Conservation (phyloP, 768 basidiomycete species). For the Russula abietina region DNA sequence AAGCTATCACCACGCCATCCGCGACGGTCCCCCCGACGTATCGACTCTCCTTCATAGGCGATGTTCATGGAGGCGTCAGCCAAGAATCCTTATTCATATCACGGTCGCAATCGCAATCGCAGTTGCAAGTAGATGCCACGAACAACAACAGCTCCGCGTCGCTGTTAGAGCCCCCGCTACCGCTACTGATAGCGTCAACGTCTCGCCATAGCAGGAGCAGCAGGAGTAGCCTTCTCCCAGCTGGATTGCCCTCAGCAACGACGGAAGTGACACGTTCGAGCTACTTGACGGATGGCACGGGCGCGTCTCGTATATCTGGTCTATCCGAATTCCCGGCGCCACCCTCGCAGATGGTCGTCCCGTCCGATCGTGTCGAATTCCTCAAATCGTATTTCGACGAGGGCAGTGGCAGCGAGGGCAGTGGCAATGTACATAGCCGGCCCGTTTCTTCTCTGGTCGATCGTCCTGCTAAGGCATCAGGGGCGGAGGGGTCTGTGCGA, state of each 20-base stretch:
- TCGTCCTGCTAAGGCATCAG: not conserved
- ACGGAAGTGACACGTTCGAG: slow-evolving; percentile 41
- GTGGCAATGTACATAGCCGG: not conserved
- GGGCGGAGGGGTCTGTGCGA: not conserved
- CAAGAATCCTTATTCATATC: slow-evolving; percentile 4
- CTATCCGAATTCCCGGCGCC: slow-evolving; percentile 70
- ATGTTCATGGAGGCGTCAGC: slow-evolving; percentile 4
- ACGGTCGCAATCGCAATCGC: not conserved
- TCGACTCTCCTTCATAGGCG: slow-evolving; percentile 28
- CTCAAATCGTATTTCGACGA: slow-evolving; percentile 18
- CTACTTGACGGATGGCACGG: slow-evolving; percentile 53
- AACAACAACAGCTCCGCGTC: not conserved
- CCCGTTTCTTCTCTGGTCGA: not conserved
- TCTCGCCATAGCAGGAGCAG: not conserved
- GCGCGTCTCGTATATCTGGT: slow-evolving; percentile 56
- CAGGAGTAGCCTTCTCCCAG: slow-evolving; percentile 20
- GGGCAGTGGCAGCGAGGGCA: not conserved
- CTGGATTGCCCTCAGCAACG: slow-evolving; percentile 30
- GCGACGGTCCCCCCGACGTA: slow-evolving; percentile 35
- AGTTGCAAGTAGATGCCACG: not conserved
- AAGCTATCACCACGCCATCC: slow-evolving; percentile 46
- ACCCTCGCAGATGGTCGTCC: slow-evolving; percentile 33
- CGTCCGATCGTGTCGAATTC: slow-evolving; percentile 8
- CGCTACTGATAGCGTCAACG: slow-evolving; percentile 25
- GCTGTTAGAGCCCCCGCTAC: not conserved